Conservation (phyloP, 164 flowering plant genomes). For the Nymphaea colorata region DNA sequence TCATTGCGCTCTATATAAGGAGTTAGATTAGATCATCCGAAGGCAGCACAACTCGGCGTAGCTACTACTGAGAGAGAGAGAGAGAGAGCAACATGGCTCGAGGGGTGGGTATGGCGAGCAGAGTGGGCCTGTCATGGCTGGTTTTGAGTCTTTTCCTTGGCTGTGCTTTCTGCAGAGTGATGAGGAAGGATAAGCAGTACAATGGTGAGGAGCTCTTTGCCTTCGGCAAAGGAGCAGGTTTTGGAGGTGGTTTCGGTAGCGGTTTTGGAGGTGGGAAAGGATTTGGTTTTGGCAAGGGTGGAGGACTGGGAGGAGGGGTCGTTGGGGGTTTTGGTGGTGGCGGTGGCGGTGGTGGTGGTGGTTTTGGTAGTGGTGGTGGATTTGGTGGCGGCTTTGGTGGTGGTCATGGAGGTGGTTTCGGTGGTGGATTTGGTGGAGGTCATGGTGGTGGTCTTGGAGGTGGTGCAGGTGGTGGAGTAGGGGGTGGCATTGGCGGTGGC, state of each 20-base stretch:
- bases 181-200: neutral
- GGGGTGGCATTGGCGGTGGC: constrained; percentile 16
- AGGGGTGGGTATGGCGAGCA: neutral
- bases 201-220: too few species aligned
- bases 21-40: neutral
- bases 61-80: neutral
- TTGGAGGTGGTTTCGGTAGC: too few species aligned
- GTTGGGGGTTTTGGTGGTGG: constrained; percentile 25
- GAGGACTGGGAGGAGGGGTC: constrained; percentile 16
- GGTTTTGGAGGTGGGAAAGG: neutral
- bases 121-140: neutral
- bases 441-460: constrained; percentile 3
- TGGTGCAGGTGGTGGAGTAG: constrained; percentile 13
- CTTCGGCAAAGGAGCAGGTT: too few species aligned
- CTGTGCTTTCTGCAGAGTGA: neutral
- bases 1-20: too few species aligned
- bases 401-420: neutral
- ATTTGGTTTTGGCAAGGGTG: constrained; percentile 14
- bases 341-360: constrained; percentile 17
- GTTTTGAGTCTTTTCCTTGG: neutral
- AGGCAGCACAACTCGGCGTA: neutral
- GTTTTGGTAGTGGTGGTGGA: constrained; percentile 12
- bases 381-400: constrained; percentile 18
- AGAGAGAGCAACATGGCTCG: neutral
- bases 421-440: constrained; percentile 6